Evolutionary conservation across 1,139 yeast species (phyloP).

Genomic region (Pichia sp.): DNA sequence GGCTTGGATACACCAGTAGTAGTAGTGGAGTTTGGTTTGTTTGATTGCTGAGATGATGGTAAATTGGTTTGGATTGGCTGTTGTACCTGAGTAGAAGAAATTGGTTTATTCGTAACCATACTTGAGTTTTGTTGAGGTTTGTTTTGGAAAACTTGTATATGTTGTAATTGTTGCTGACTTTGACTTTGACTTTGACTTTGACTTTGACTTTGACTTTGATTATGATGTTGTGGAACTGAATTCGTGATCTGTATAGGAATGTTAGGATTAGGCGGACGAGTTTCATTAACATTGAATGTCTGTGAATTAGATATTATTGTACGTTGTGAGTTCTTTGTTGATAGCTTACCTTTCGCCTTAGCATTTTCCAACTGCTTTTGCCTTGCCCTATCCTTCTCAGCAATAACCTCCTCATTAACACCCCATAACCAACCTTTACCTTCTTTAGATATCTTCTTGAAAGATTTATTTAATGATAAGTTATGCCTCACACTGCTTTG

Average conservation of each 20-base stretch:
- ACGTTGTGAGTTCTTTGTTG: constrained; percentile 11
- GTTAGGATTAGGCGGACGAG: background rate
- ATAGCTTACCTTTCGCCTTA: constrained; percentile 19
- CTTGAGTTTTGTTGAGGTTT: background rate
- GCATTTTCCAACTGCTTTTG: constrained; percentile 54
- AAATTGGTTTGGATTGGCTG: background rate
- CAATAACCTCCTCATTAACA: constrained; percentile 72
- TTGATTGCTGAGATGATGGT: background rate
- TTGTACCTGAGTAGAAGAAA: background rate
- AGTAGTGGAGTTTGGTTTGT: background rate
- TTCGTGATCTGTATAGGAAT: constrained; percentile 4
- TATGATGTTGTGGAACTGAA: constrained; percentile 1
- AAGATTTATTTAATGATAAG: constrained; percentile 75
- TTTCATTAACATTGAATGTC: background rate
- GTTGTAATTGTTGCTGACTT: constrained; percentile 8
- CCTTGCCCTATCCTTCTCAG: constrained; percentile 71
- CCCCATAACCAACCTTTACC: constrained; percentile 95
- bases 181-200: constrained; percentile 17
- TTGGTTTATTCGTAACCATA: background rate
- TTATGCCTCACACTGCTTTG: constrained; percentile 90
- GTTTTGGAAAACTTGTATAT: background rate
- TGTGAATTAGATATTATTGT: constrained; percentile 5
- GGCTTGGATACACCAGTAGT: background rate
- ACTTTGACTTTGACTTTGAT: constrained; percentile 4
- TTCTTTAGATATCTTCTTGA: constrained; percentile 66